Conservation (phyloP, 129 eudicot species). For the Saussurea involucrata region DNA sequence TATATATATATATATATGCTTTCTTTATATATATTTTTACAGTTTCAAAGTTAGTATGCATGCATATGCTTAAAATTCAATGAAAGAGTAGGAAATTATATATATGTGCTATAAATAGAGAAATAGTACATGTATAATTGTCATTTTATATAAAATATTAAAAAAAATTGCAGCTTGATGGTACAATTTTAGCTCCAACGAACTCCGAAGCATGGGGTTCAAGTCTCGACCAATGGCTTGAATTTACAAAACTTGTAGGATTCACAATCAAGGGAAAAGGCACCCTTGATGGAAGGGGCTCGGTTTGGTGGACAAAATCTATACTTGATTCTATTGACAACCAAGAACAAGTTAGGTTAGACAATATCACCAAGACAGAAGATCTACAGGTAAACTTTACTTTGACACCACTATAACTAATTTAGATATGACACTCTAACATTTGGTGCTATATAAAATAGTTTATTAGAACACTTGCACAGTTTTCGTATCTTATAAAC, state of each 20-base stretch:
- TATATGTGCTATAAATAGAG: not conserved
- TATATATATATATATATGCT: too few species aligned
- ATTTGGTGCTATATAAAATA: too few species aligned
- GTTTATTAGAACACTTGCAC: too few species aligned
- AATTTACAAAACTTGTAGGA: slow-evolving; percentile 67
- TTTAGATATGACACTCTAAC: too few species aligned
- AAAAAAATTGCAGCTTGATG: slow-evolving; percentile 62
- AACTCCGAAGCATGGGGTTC: slow-evolving; percentile 54
- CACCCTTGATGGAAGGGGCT: slow-evolving; percentile 74
- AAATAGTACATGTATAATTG: not conserved
- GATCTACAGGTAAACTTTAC: slow-evolving; percentile 39
- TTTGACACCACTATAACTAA: too few species aligned
- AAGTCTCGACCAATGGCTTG: slow-evolving; percentile 68
- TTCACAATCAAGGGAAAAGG: slow-evolving; percentile 70
- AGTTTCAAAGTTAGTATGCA: not conserved
- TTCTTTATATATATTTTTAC: too few species aligned
- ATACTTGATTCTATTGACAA: slow-evolving; percentile 37
- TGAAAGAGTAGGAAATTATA: not conserved
- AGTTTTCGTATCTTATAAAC: too few species aligned
- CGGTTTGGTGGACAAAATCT: slow-evolving; percentile 67
- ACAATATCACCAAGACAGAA: slow-evolving; percentile 21
- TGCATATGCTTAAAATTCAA: not conserved
- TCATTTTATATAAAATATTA: not conserved
- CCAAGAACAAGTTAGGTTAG: slow-evolving; percentile 37
- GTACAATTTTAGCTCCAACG: slow-evolving; percentile 79